Percentiles rank a stretch among this genome's conserved stretches.
Evolutionary conservation across 2,329 filamentous ascomycete genomes (phyloP).

Genomic region (Aspergillus ochraceus): DNA sequence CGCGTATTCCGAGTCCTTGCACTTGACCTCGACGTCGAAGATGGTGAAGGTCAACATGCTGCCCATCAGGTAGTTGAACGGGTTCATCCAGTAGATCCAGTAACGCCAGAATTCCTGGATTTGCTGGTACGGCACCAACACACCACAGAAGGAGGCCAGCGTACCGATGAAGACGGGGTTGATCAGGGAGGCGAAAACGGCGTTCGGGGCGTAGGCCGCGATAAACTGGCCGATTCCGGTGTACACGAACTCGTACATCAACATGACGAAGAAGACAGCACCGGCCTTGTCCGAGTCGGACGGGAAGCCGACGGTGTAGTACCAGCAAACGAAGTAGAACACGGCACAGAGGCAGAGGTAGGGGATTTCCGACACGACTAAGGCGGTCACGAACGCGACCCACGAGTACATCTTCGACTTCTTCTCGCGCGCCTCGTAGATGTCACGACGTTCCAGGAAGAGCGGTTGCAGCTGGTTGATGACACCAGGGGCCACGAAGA

Average conservation of each 20-base stretch:
- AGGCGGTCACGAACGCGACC: conserved; percentile 69
- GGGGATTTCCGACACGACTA: conserved; percentile 69
- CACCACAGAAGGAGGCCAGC: conserved; percentile 32
- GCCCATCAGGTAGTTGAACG: conserved; percentile 34
- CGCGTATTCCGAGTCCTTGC: conserved; percentile 27
- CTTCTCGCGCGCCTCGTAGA: conserved; percentile 68
- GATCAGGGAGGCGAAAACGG: conserved; percentile 69
- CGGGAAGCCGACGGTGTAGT: conserved; percentile 63
- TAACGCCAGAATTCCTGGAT: conserved; percentile 34
- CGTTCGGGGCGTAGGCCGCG: conserved; percentile 67
- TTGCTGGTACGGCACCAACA: conserved; percentile 29
- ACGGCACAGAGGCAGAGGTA: conserved; percentile 62
- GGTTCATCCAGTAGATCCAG: conserved; percentile 34
- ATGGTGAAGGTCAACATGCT: conserved; percentile 28
- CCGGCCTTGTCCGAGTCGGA: conserved; percentile 35
- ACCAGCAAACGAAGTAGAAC: conserved; percentile 72
- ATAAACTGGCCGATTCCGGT: conserved; percentile 76
- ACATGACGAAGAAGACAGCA: conserved; percentile 66
- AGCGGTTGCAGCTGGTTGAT: conserved; percentile 60
- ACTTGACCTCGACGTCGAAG: conserved; percentile 24
- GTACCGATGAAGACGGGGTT: conserved; percentile 69
- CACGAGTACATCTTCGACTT: conserved; percentile 73
- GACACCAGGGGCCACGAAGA: conserved; percentile 52
- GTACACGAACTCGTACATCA: conserved; percentile 72
- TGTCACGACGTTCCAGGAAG: conserved; percentile 66